Evolutionary conservation across 1,139 yeast species (phyloP).

Genomic region (Suhomyces yuchorum): DNA sequence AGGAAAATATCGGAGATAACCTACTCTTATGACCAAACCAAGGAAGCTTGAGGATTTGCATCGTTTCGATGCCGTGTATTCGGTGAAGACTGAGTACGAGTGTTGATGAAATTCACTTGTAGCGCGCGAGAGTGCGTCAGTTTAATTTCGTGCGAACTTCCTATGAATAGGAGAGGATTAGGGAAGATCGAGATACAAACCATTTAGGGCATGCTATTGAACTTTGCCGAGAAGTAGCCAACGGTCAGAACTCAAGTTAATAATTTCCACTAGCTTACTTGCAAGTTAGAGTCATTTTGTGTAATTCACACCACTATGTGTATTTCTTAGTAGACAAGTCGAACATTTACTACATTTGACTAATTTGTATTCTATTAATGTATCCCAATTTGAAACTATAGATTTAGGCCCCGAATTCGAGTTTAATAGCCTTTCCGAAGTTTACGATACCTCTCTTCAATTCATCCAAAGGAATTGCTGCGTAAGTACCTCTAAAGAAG

Average conservation of each 20-base stretch:
- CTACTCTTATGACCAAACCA: conserved; percentile 77
- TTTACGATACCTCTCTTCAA: conserved; percentile 62
- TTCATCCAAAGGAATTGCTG: conserved; percentile 71
- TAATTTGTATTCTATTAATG: neutral
- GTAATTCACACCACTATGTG: no score
- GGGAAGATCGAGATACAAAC: no score
- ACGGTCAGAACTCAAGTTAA: no score
- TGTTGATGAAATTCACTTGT: neutral
- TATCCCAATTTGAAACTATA: conserved; percentile 9
- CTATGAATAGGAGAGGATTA: no score
- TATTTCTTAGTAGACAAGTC: no score
- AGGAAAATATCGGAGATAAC: conserved; percentile 19
- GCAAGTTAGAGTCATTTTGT: no score
- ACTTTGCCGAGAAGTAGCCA: no score
- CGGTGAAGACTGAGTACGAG: neutral
- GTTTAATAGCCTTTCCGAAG: conserved; percentile 60
- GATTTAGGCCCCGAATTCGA: conserved; percentile 34
- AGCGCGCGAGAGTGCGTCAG: neutral
- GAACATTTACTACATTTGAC: neutral
- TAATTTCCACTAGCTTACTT: no score
- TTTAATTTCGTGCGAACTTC: neutral
- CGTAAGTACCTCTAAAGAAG: conserved; percentile 90
- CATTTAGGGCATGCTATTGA: no score
- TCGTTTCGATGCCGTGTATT: conserved; percentile 21
- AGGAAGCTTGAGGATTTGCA: conserved; percentile 81